Conservation (phyloP, 306 rosid genomes). For the Parietaria judaica region DNA sequence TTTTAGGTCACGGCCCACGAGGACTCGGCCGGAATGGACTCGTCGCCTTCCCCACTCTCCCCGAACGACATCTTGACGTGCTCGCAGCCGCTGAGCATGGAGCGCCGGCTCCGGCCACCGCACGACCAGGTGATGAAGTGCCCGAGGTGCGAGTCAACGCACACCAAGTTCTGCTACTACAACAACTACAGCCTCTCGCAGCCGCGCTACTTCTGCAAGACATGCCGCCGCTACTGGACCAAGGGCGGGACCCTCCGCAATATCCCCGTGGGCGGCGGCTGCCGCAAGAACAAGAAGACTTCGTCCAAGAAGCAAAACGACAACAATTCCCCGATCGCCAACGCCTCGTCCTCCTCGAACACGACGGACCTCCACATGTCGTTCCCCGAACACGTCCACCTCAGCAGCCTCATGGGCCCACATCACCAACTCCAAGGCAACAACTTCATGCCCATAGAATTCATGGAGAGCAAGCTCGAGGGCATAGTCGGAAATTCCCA, state of each 20-base stretch:
- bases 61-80: conserved; percentile 62
- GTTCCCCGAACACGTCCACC: conserved; percentile 50
- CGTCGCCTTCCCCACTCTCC: conserved; percentile 62
- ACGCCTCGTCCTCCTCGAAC: conserved; percentile 30
- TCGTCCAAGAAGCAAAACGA: conserved; percentile 59
- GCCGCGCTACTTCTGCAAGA: conserved; percentile 95
- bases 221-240: conserved; percentile 96
- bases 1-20: conserved; percentile 62
- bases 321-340: conserved; percentile 6
- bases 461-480: conserved; percentile 71
- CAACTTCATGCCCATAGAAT: conserved; percentile 47
- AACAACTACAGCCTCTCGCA: conserved; percentile 96
- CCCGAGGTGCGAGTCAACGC: conserved; percentile 89
- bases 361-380: conserved; percentile 74
- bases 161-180: conserved; percentile 98
- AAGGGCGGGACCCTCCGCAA: conserved; percentile 92
- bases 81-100: conserved; percentile 65
- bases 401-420: conserved; percentile 38
- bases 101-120: conserved; percentile 68
- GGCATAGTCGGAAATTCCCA: conserved; percentile 34
- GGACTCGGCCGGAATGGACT: conserved; percentile 63
- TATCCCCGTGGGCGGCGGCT: conserved; percentile 96
- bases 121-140: conserved; percentile 81
- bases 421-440: conserved; percentile 29
- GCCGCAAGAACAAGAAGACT: conserved; percentile 83